Base-by-base conservation (phyloP, 139 green algal species). In the Chlamydomonas eustigma region DNA sequence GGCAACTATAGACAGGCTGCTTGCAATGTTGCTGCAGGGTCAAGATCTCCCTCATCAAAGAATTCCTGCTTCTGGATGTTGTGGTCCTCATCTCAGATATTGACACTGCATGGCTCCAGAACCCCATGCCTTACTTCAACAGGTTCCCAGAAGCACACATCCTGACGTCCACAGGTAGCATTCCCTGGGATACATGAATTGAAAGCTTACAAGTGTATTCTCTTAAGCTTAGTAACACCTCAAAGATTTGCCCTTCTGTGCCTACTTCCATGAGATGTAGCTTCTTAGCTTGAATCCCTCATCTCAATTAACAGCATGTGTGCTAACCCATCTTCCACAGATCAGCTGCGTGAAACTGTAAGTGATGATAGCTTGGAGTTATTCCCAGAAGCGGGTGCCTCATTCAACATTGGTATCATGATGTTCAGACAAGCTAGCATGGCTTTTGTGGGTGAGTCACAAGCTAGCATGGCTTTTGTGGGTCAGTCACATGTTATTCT, bases 391-490 rank as follows among this genome's bases (percentile, higher is more conserved):
- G 87, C 89, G 0, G 80, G 78, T 4, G 68, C 70, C 30, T 83
- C 92, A n/a, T 92, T 90, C 79, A 97, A 97, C 85, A 97, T 97
- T 28, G 93, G 93, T 50, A 97, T 97, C 76, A 92, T 97, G 88
- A 75, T 93, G 50, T 95, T 96, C 79, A 78, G 77, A 31, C 70
- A 77, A 50, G 82, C 58, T n/a, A 75, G 50, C 44, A 78, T 75
- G 73, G 69, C 12, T 0, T 86, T 86, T 70, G 77, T 86, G 34
- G 76, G 80, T 85, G 67, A 74, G 74, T 30, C 4, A 31, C 3
- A 77, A 50, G 82, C 58, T n/a, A 75, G 50, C 44, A 78, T 75
- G 73, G 69, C 12, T 0, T 86, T 86, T 70, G 77, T 86, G 34
- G 76, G 80, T 85, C 52, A 74, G 74, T 30, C 4, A 31, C 3